Evolutionary conservation across 306 rosid species (phyloP), one percentile per base, ranked within the genome.

Genomic region (Dryas alaskensis): DNA sequence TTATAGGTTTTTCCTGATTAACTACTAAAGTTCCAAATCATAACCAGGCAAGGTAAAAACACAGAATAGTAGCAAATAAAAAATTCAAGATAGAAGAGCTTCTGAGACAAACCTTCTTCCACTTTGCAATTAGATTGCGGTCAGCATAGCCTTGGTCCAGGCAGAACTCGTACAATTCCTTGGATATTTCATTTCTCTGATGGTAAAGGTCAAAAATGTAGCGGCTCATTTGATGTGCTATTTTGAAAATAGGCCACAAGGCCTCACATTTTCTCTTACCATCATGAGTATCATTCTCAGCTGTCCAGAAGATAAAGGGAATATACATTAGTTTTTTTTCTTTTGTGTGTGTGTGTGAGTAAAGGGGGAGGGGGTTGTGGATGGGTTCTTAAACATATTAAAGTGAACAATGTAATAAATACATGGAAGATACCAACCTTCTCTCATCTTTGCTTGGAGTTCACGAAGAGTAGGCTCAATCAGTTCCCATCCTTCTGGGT

Each of bases 361-460:
- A 2, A 2, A 31, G 37, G 37, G 3, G 37, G 37, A 31, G 37
- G 37, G 0, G 37, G 37, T 31, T 31, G 37, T 31, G 37, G 37
- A 31, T 31, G 12, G 7, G 13, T 4, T 4, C 12, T 61, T 37
- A 25, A 66, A 54, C 44, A 57, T 4, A 40, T 16, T 0, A 54
- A 10, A 59, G 13, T 22, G 2, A 69, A 13, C 58, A 50, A 53
- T 76, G 49, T 48, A 39, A 44, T 2, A 59, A 45, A 44, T 27
- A 47, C 8, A 47, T 14, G 40, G 49, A 47, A 69, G 48, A 68
- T 65, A 16, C 67, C 65, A 64, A 92, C 98, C 98, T 87, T 93
- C 98, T 75, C 98, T 89, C 97, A 93, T 93, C 85, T 93, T 93
- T 53, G 92, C 96, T 84, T 93, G 97, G 76, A 93, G 89, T 58